Base-by-base conservation (phyloP, 441 rosid species). In the Lepidium campestre region DNA sequence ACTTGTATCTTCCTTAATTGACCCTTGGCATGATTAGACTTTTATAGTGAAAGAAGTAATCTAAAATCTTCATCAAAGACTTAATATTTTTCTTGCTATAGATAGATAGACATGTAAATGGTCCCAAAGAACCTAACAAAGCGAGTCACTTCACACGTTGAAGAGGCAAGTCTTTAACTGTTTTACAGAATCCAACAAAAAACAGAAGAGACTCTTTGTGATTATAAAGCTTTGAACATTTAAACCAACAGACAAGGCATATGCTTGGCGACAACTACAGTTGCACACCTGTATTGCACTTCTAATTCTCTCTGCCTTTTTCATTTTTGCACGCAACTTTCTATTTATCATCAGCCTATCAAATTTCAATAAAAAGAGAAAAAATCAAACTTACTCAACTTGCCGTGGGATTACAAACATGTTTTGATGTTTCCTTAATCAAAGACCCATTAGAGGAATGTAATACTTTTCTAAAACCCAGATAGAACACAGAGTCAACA, bases 251-350 rank as follows among this genome's bases (percentile, higher is more conserved):
- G 72, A 67, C 73, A 73, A 72, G 63, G 77, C 73, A 73, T 67
- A 67, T 73, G 68, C 77, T 60, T 36, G 35, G 40, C 67, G 77
- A 73, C 47, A 61, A 67, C 73, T 67, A 73, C 73, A 72, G 57
- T 65, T 65, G 71, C 76, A 73, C 55, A 66, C 36, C 77, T 73
- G 77, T 73, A 10, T 4, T 52, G 57, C 76, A 65, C 76, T 72
- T 10, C 8, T 27, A 49, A 3, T 52, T 53, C 25, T 59, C 36
- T 36, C 67, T n/a, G n/a, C 56, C 34, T 29, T 58, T 73, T 73
- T 37, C 62, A 66, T 3, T 44, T 66, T 53, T 66, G 57, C 77
- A 73, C 77, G 77, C 77, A 73, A 73, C 72, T 66, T 66, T 40
- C 42, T 71, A 14, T 54, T 54, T 46, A 65, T 52, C 41, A 12